These are phyloP conservation scores for Penicillium sp. DNA, from an alignment of 2,329 filamentous ascomycete genomes.

Conservation along the genomic window DNA sequence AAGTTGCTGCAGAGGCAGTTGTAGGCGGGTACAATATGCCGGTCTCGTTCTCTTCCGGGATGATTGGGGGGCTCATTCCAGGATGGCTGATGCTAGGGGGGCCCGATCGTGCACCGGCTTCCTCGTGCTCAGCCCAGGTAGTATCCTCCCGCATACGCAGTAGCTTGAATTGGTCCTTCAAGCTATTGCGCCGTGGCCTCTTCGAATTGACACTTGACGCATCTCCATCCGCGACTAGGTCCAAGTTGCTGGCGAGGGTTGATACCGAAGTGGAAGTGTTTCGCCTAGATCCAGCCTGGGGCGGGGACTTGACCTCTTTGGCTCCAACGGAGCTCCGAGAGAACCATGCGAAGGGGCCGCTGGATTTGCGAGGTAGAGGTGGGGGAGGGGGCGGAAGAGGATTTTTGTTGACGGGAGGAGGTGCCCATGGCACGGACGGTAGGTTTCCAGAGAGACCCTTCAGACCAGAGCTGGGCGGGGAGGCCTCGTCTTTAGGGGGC, in stretches of 20 bases:
- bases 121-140: constrained; percentile 58
- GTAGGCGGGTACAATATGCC: constrained; percentile 31
- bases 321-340: constrained; percentile 63
- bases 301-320: constrained; percentile 58
- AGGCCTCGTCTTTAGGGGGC: constrained; percentile 34
- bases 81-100: constrained; percentile 43
- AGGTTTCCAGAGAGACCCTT: constrained; percentile 69
- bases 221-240: constrained; percentile 59
- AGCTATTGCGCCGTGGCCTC: constrained; percentile 59
- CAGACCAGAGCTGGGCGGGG: constrained; percentile 33
- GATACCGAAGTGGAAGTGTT: constrained; percentile 80
- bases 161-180: constrained; percentile 77
- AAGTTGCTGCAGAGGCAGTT: constrained; percentile 27
- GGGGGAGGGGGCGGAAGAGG: constrained; percentile 41
- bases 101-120: constrained; percentile 50
- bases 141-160: constrained; percentile 74
- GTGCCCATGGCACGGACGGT: constrained; percentile 71
- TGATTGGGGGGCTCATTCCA: constrained; percentile 49
- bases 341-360: constrained; percentile 84
- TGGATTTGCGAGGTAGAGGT: constrained; percentile 66
- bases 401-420: constrained; percentile 49
- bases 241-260: constrained; percentile 76
- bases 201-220: constrained; percentile 46
- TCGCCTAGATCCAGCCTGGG: constrained; percentile 54
- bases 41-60: constrained; percentile 49